A percentile compares a stretch with the other conserved stretches of the same genome.
These are phyloP conservation scores for Bacidia rubella DNA, from an alignment of 495 filamentous ascomycete genomes.

Conservation along the genomic window DNA sequence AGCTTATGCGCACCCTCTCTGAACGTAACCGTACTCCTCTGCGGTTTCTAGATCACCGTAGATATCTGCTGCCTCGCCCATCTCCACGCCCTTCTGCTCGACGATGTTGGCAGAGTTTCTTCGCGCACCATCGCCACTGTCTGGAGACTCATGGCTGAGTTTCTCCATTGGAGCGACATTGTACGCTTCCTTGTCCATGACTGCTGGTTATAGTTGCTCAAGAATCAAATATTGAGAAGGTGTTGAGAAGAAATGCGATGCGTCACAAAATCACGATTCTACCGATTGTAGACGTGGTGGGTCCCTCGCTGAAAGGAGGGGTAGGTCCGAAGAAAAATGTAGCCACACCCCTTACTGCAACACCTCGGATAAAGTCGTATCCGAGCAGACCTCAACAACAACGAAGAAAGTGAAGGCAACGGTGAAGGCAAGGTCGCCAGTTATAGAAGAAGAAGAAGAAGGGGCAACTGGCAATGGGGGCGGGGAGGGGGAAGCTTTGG, in stretches of 20 bases:
- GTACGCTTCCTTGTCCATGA: conserved; percentile 12
- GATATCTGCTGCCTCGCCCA: conserved; percentile 28
- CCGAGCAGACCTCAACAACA: too few species aligned
- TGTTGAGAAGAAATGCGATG: neutral
- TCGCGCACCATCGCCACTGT: neutral
- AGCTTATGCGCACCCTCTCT: conserved; percentile 28
- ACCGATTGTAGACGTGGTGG: neutral
- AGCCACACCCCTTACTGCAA: too few species aligned
- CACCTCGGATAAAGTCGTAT: too few species aligned
- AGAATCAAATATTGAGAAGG: neutral
- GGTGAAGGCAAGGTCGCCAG: neutral
- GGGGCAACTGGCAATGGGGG: too few species aligned
- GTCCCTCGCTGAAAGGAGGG: neutral
- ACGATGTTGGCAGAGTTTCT: conserved; percentile 12
- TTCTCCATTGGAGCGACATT: conserved; percentile 17
- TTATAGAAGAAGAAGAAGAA: neutral
- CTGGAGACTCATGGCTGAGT: conserved; percentile 9
- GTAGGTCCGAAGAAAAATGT: too few species aligned
- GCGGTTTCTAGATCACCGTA: conserved; percentile 27
- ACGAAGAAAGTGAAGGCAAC: neutral
- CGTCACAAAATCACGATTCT: too few species aligned
- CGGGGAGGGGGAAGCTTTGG: neutral
- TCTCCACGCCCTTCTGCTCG: conserved; percentile 14
- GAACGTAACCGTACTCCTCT: conserved; percentile 30
- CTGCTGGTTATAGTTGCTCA: neutral